Conservation (phyloP, 139 green algal genomes). For the Chlamydomonas urium region DNA sequence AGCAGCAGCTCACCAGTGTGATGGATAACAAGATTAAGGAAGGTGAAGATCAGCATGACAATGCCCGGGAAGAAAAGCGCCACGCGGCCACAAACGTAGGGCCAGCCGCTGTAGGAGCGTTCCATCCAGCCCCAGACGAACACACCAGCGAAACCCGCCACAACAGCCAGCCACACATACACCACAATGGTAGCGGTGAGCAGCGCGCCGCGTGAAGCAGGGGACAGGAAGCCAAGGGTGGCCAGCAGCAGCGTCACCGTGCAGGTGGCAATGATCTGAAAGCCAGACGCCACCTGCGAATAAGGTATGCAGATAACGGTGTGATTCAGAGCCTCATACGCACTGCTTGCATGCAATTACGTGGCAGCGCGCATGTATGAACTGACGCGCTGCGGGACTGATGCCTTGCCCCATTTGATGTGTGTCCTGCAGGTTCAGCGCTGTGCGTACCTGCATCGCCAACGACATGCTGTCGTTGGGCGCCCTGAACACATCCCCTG, state of each 20-base stretch:
- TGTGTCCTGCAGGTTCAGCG: too few relatives aligned
- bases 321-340: background rate
- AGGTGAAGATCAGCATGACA: constrained; percentile 64
- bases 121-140: constrained; percentile 83
- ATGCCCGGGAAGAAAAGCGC: constrained; percentile 85
- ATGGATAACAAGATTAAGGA: constrained; percentile 80
- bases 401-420: too few relatives aligned
- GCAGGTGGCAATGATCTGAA: constrained; percentile 79
- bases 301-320: background rate
- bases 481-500: constrained; percentile 88
- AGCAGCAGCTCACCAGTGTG: constrained; percentile 62
- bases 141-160: constrained; percentile 64
- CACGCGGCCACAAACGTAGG: constrained; percentile 26
- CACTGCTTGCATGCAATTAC: background rate
- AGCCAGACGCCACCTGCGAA: constrained; percentile 69
- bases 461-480: constrained; percentile 58
- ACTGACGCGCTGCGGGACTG: too few relatives aligned
- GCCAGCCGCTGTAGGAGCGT: constrained; percentile 69
- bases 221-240: constrained; percentile 90
- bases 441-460: constrained; percentile 74
- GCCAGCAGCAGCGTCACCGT: constrained; percentile 86
- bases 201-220: constrained; percentile 80
- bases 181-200: constrained; percentile 63
- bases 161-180: constrained; percentile 23
- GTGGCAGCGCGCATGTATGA: too few relatives aligned